These are phyloP conservation scores for Phytophthora meadii DNA, from an alignment of 352 stramenopile species.

Conservation along the genomic window DNA sequence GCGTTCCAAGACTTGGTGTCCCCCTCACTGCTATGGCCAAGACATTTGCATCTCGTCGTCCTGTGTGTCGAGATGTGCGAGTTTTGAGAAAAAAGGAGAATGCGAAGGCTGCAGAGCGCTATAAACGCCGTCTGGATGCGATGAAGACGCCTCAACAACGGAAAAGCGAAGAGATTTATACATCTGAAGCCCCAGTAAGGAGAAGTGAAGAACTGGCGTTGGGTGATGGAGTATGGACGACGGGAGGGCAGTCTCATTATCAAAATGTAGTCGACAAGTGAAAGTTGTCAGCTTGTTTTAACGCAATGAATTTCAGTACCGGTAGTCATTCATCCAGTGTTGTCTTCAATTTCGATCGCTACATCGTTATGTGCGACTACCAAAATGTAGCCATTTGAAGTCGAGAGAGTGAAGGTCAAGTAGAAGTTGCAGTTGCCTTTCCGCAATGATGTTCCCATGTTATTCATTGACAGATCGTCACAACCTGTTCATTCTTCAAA, in stretches of 20 bases:
- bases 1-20: slow-evolving; percentile 54
- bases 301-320: too few species aligned
- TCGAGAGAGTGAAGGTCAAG: slow-evolving; percentile 25
- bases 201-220: too few species aligned
- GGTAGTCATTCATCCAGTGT: too few species aligned
- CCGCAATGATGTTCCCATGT: too few species aligned
- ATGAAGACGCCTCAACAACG: slow-evolving; percentile 14
- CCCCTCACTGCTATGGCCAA: slow-evolving; percentile 54
- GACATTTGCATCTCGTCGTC: slow-evolving; percentile 41
- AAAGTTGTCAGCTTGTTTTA: too few species aligned
- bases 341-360: too few species aligned
- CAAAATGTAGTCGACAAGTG: too few species aligned
- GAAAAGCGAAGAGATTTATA: not conserved
- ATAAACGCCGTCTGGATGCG: slow-evolving; percentile 41
- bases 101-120: slow-evolving; percentile 53
- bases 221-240: too few species aligned
- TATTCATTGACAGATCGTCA: not conserved
- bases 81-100: slow-evolving; percentile 49
- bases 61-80: slow-evolving; percentile 60
- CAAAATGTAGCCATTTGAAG: slow-evolving; percentile 13
- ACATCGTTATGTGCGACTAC: too few species aligned
- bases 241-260: too few species aligned
- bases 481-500: slow-evolving; percentile 17
- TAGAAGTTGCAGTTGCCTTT: slow-evolving; percentile 25
- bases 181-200: not conserved